A percentile compares a stretch with the other conserved stretches of the same genome.
Evolutionary conservation across 164 flowering plant species (phyloP).

Genomic region (Euptelea pleiosperma): DNA sequence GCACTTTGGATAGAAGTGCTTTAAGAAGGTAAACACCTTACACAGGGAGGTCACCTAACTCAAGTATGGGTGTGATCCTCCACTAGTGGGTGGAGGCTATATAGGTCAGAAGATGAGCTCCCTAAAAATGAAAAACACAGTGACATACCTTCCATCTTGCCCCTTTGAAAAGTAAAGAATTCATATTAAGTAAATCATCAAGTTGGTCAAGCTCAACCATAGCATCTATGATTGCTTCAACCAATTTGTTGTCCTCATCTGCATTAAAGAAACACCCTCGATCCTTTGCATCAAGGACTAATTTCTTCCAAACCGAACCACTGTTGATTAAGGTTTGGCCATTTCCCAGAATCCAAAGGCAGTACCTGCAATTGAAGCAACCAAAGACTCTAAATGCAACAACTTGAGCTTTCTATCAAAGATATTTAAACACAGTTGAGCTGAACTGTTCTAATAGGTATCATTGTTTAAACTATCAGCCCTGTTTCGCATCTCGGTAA

Average conservation of each 20-base stretch:
- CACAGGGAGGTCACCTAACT: too few relatives aligned
- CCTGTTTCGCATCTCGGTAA: too few relatives aligned
- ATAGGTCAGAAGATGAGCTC: too few relatives aligned
- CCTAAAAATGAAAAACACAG: not conserved
- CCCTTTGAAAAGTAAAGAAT: slow-evolving; percentile 19
- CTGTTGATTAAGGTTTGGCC: slow-evolving; percentile 19
- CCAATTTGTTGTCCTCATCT: slow-evolving; percentile 10
- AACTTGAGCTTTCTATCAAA: not conserved
- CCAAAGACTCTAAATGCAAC: not conserved
- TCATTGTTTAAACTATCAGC: too few relatives aligned
- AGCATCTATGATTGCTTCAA: slow-evolving; percentile 8
- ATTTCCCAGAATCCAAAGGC: slow-evolving; percentile 34
- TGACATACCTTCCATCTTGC: slow-evolving; percentile 27
- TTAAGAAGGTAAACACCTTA: too few relatives aligned
- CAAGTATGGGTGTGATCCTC: too few relatives aligned
- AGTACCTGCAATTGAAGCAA: slow-evolving; percentile 44
- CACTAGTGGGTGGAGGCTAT: too few relatives aligned
- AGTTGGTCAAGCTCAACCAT: slow-evolving; percentile 1
- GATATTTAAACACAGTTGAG: not conserved
- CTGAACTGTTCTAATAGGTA: too few relatives aligned
- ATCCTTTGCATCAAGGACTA: slow-evolving; percentile 27
- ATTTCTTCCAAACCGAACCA: slow-evolving; percentile 26
- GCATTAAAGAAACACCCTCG: slow-evolving; percentile 23
- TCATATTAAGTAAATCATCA: slow-evolving; percentile 9
- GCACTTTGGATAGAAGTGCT: too few relatives aligned